Conservation (phyloP, 1,284 basidiomycete genomes). For the Ceratobasidium sp. region DNA sequence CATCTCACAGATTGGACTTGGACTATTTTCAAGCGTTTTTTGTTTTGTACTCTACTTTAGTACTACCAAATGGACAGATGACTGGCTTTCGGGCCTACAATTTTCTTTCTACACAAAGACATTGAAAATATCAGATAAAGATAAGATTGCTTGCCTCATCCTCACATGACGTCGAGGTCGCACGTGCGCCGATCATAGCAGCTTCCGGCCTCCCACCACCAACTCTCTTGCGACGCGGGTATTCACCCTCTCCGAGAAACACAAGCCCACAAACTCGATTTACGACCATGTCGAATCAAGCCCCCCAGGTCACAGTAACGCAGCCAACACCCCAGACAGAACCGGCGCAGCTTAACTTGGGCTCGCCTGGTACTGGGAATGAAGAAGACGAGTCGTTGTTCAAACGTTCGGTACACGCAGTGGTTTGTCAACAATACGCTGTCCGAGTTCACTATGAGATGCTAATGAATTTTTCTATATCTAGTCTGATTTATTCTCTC, state of each 20-base stretch:
- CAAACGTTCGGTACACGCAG: slow-evolving; percentile 33
- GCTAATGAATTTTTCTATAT: slow-evolving; percentile 63
- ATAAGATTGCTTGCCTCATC: slow-evolving; percentile 15
- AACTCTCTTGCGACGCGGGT: no score
- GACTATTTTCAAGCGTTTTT: not conserved
- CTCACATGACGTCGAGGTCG: slow-evolving; percentile 7
- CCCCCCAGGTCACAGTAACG: slow-evolving; percentile 29
- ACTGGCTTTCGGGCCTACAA: no score
- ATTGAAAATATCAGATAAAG: slow-evolving; percentile 1
- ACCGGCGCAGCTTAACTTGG: slow-evolving; percentile 24
- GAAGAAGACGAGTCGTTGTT: slow-evolving; percentile 35
- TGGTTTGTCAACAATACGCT: slow-evolving; percentile 4
- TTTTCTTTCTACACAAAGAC: no score
- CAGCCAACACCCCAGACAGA: slow-evolving; percentile 26
- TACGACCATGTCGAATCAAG: slow-evolving; percentile 11
- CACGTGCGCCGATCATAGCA: slow-evolving; percentile 29
- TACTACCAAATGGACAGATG: not conserved
- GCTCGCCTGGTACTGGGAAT: not conserved
- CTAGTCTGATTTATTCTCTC: slow-evolving; percentile 64
- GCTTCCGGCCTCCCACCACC: not conserved
- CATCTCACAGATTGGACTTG: not conserved
- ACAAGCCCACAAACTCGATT: not conserved
- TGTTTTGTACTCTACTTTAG: slow-evolving; percentile 1
- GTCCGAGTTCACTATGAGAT: not conserved
- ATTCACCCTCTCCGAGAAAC: no score